Base-by-base conservation (phyloP, 2,329 filamentous ascomycete species). In the Fusarium aywerte region DNA sequence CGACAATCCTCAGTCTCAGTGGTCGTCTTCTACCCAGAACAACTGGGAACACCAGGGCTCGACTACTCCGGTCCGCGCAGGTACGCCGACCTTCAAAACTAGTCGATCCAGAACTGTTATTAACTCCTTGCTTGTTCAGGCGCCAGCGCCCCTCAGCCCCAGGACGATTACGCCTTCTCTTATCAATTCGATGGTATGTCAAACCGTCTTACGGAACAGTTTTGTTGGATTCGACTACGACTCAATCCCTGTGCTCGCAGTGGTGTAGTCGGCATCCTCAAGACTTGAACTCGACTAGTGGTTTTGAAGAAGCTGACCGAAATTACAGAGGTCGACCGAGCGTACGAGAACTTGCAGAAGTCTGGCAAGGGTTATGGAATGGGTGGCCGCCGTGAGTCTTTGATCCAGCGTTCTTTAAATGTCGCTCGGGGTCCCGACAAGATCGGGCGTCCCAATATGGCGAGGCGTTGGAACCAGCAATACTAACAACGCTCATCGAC, bases 291-390 rank as follows among this genome's bases (percentile, higher is more conserved):
- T 27, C 18, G 27, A 54, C 31, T 12, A 10, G 45, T 32, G 9
- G 36, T 29, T 23, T 15, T 29, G n/a, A 43, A 43, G 61, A 79
- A 57, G 40, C 71, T 53, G 52, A 58, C 31, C 33, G 11, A 10
- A 68, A 70, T 49, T 77, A 51, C 76, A 97, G 96, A 99, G 87
- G 93, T 99, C 74, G 96, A 98, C 71, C 91, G 95, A 77, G 95
- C 95, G 72, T 89, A 95, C 75, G 96, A 98, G 76, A 98, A 98
- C 80, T 87, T 99, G 63, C 87, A 95, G 76, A 98, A 98, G 86
- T 97, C 94, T 79, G 94, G 94, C 75, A 98, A 98, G 84, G 90
- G 94, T 82, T 96, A 95, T 80, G 88, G 85, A 75, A 81, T 82
- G 76, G 84, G 84, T 75, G 87, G 83, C 75, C 92, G 96, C 80